A percentile compares a stretch with the other conserved stretches of the same genome.
phyloP scores from a whole-genome alignment of 2,329 filamentous ascomycete species.

The Colletotrichum truncatum region DNA sequence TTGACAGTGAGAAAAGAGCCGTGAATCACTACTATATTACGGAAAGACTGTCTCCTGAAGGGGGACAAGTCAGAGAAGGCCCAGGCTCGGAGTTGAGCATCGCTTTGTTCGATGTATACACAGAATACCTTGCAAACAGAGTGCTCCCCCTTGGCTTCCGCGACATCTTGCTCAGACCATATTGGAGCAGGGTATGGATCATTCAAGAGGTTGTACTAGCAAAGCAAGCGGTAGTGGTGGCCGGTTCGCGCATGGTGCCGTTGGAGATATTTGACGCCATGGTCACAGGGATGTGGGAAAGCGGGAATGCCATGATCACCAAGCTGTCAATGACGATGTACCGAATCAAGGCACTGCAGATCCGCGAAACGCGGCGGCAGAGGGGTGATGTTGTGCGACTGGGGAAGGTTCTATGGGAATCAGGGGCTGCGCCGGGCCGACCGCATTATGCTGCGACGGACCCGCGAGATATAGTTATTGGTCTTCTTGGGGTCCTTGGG shows the following conservation, averaged over 20 bases:
- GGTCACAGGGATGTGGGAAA: not conserved
- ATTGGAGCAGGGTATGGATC: conserved; percentile 45
- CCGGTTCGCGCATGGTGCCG: conserved; percentile 28
- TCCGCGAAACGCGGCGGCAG: fast-evolving
- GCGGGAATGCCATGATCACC: fast-evolving
- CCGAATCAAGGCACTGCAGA: not conserved
- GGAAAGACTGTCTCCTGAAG: not conserved
- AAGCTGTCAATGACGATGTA: not conserved
- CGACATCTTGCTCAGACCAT: conserved; percentile 40
- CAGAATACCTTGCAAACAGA: conserved; percentile 7
- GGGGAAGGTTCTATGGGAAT: not conserved
- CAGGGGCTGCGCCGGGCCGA: not conserved
- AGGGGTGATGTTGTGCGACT: not conserved
- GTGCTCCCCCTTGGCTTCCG: not conserved
- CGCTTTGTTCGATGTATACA: conserved; percentile 19
- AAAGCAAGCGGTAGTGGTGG: conserved; percentile 32
- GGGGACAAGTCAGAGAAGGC: not conserved
- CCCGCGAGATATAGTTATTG: conserved; percentile 34
- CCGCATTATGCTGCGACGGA: conserved; percentile 32
- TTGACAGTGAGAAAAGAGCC: conserved; percentile 24
- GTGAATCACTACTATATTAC: not conserved
- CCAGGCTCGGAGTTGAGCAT: not conserved
- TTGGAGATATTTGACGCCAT: conserved; percentile 25
- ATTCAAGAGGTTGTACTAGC: conserved; percentile 41
- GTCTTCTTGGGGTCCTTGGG: conserved; percentile 24